Evolutionary conservation across 768 basidiomycete genomes (phyloP).

Genomic region (Boletus sp.): DNA sequence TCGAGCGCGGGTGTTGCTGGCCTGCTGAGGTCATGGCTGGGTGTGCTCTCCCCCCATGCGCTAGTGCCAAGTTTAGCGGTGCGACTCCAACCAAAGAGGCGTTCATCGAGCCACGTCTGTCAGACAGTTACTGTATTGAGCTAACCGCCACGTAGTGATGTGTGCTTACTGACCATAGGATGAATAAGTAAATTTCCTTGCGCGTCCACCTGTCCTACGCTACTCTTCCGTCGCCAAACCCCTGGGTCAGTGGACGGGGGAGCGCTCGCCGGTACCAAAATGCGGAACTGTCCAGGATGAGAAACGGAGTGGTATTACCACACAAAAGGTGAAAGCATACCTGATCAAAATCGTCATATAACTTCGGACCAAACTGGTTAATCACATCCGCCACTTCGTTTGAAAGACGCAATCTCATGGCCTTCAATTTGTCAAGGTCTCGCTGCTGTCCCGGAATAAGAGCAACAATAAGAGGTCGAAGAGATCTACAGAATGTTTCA

Average conservation of each 20-base stretch:
- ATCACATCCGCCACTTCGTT: conserved; percentile 82
- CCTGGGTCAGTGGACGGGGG: conserved; percentile 78
- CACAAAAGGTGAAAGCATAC: conserved; percentile 37
- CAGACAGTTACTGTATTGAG: conserved; percentile 1
- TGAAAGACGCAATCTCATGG: conserved; percentile 68
- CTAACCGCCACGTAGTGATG: background rate
- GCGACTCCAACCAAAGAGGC: conserved; percentile 87
- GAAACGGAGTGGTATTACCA: background rate
- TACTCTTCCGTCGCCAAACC: conserved; percentile 76
- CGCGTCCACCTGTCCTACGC: conserved; percentile 78
- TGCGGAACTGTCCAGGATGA: conserved; percentile 55
- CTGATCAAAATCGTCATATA: conserved; percentile 86
- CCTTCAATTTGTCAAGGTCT: conserved; percentile 71
- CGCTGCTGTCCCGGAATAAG: conserved; percentile 86
- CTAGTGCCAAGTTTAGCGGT: conserved; percentile 77
- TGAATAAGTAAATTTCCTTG: conserved; percentile 83
- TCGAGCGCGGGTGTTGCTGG: conserved; percentile 73
- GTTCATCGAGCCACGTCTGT: conserved; percentile 87
- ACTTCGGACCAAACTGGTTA: conserved; percentile 82
- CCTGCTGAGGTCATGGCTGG: conserved; percentile 57
- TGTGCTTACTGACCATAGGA: conserved; percentile 62
- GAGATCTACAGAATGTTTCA: conserved; percentile 54
- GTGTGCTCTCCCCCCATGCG: conserved; percentile 69
- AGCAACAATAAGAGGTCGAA: conserved; percentile 85
- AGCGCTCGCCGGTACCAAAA: conserved; percentile 75